Evolutionary conservation across 176 grass and related monocot genomes (phyloP), one percentile per base, ranked within the genome.

Genomic region (Triticum aestivum): DNA sequence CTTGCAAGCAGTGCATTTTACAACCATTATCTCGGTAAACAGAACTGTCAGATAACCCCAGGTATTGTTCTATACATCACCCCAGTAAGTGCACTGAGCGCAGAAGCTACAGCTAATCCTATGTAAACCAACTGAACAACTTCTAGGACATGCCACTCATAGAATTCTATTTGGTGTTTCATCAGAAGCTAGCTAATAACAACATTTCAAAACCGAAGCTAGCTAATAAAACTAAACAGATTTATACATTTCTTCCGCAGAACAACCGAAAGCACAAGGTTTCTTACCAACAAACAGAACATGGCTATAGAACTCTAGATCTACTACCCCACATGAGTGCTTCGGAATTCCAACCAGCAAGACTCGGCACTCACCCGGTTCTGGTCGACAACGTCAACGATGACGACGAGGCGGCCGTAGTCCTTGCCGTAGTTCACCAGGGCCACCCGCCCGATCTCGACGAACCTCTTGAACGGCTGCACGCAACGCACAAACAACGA

Each of bases 381-480:
- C 88, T 97, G 92, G 83, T 97, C 95, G 39, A 97, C 75, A 33
- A 97, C 80, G 41, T 97, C 94, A 24, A 97, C 92, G 80, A 97
- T 97, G 56, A 97, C 94, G 15, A 97, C 94, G 18, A 97, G 85
- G 13, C 78, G 83, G 64, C 94, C 92, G 35, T 97, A 97, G 38
- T 94, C 94, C 83, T 94, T 92, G 80, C 92, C 94, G 47, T 97
- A 94, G 92, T 94, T 97, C 72, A 97, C 90, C 74, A 97, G 81
- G 72, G 94, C 94, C 84, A 97, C 92, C 13, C 94, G 89, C 79
- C 92, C 94, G 84, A 97, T 97, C 92, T 97, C 94, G 17, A 97
- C 92, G 82, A 93, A 97, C 76, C 94, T 82, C 88, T 97, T 97
- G 92, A 97, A 91, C 73, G 89, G 84, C 94, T 96, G 82, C 77